These are phyloP conservation scores for Mallotus nudiflorus DNA, from an alignment of 345 rosid species.

Conservation along the genomic window DNA sequence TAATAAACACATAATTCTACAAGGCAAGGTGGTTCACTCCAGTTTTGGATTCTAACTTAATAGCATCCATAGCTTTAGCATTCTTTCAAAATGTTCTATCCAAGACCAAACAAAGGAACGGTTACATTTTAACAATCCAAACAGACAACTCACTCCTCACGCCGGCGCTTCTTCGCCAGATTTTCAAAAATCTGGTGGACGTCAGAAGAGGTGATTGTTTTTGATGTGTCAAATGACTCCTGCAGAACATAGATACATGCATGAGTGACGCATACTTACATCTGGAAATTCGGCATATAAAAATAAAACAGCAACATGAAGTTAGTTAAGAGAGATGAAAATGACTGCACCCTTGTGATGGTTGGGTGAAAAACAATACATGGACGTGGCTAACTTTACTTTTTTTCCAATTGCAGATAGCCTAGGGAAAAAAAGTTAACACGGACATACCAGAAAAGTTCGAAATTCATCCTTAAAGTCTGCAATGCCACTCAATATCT, in stretches of 20 bases:
- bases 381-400: not conserved
- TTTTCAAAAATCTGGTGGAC: conserved; percentile 83
- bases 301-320: not conserved
- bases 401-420: not conserved
- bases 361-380: too few relatives aligned
- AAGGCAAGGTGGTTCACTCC: conserved; percentile 5
- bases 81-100: conserved; percentile 13
- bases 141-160: conserved; percentile 36
- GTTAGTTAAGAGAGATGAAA: too few relatives aligned
- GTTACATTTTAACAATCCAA: not conserved
- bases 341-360: too few relatives aligned
- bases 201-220: conserved; percentile 75
- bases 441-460: conserved; percentile 60
- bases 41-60: not conserved
- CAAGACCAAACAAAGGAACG: conserved; percentile 7
- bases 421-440: not conserved
- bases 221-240: conserved; percentile 83
- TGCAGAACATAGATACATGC: conserved; percentile 22
- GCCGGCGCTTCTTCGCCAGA: conserved; percentile 83
- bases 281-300: not conserved
- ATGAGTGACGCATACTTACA: not conserved
- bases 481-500: conserved; percentile 79
- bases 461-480: conserved; percentile 76
- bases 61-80: not conserved
- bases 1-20: conserved; percentile 7